Percentiles rank a stretch among this genome's conserved stretches.
These are phyloP conservation scores for Stevia rebaudiana DNA, from an alignment of 140 eudicot genomes.

Conservation along the genomic window DNA sequence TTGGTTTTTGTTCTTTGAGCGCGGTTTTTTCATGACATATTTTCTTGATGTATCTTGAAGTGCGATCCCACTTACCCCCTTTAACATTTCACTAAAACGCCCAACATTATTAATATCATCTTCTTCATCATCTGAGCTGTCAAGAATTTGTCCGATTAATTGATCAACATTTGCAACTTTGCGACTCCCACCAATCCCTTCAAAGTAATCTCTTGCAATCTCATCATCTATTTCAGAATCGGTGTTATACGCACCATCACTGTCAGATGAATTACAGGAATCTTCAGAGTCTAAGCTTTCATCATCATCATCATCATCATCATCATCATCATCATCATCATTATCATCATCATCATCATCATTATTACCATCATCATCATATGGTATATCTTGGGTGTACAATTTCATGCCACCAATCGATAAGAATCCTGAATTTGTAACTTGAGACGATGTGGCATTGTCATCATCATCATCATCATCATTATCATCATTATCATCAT, in stretches of 20 bases:
- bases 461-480: slow-evolving; percentile 28
- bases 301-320: background rate
- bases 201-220: slow-evolving; percentile 75
- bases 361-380: slow-evolving; percentile 43
- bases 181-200: slow-evolving; percentile 77
- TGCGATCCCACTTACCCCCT: slow-evolving; percentile 69
- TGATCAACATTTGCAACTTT: slow-evolving; percentile 48
- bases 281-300: slow-evolving; percentile 60
- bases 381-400: slow-evolving; percentile 70
- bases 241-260: slow-evolving; percentile 46
- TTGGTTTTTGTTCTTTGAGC: slow-evolving; percentile 40
- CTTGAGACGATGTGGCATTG: slow-evolving; percentile 36
- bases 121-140: slow-evolving; percentile 37
- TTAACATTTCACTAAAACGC: slow-evolving; percentile 39
- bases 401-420: slow-evolving; percentile 72
- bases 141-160: slow-evolving; percentile 32
- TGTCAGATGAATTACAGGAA: slow-evolving; percentile 48
- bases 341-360: slow-evolving; percentile 23
- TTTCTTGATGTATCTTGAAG: slow-evolving; percentile 88
- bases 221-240: slow-evolving; percentile 75
- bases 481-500: slow-evolving; percentile 16
- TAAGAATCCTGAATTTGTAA: slow-evolving; percentile 59
- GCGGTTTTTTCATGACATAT: slow-evolving; percentile 53
- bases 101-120: slow-evolving; percentile 36
- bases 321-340: slow-evolving; percentile 34